Conservation (phyloP, 2,329 filamentous ascomycete genomes). For the Aurifilum marmelostoma region DNA sequence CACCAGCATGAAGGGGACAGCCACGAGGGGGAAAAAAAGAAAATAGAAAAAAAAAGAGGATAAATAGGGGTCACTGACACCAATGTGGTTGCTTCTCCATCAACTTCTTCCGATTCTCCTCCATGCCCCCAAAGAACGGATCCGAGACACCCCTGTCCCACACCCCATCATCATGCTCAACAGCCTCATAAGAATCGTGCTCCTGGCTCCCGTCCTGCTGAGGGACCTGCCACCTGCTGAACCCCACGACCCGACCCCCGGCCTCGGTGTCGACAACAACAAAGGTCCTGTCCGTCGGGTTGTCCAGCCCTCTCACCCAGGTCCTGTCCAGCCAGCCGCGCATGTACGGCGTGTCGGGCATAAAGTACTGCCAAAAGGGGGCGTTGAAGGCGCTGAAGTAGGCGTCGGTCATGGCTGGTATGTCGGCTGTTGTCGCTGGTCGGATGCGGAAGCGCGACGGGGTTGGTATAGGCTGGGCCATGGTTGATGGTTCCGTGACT, state of each 20-base stretch:
- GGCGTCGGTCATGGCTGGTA: background rate
- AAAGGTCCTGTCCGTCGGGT: background rate
- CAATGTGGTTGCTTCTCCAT: background rate
- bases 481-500: background rate
- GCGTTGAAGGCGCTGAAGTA: background rate
- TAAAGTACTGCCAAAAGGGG: background rate
- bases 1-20: no score
- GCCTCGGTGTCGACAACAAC: background rate
- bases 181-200: background rate
- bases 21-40: no score
- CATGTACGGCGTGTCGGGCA: background rate
- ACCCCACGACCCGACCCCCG: background rate
- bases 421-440: background rate
- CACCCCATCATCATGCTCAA: background rate
- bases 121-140: background rate
- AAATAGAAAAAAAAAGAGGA: no score
- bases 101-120: background rate
- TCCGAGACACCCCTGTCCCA: background rate
- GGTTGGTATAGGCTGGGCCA: background rate
- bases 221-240: constrained; percentile 2
- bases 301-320: background rate
- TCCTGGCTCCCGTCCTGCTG: background rate
- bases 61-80: no score
- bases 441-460: background rate
- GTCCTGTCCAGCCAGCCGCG: background rate